Evolutionary conservation across 2,329 filamentous ascomycete species (phyloP).

Genomic region (Fusarium chaquense): DNA sequence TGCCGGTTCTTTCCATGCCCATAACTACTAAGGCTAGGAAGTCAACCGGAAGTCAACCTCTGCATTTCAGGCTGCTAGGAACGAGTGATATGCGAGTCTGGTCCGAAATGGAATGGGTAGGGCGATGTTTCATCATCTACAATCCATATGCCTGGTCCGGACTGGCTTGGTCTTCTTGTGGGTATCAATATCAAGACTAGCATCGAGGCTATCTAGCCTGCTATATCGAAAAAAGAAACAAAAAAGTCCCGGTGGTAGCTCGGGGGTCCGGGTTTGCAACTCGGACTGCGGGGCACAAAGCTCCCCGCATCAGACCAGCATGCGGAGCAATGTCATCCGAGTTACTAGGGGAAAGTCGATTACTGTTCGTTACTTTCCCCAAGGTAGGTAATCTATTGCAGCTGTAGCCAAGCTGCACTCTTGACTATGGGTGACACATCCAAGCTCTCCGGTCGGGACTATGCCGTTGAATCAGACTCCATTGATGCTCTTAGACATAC

Average conservation of each 20-base stretch:
- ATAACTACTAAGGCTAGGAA: neutral
- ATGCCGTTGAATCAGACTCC: constrained; percentile 59
- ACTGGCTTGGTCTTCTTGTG: constrained; percentile 8
- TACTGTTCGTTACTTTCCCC: neutral
- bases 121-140: neutral
- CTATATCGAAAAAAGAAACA: constrained; percentile 1
- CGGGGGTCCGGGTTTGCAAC: constrained; percentile 31
- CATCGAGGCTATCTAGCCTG: constrained; percentile 3
- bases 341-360: constrained; percentile 9
- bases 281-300: constrained; percentile 32
- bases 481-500: constrained; percentile 67
- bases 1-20: neutral
- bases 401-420: constrained; percentile 14
- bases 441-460: constrained; percentile 23
- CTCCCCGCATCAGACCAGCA: constrained; percentile 37
- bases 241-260: constrained; percentile 21
- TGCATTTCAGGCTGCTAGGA: neutral
- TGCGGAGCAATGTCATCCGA: constrained; percentile 24
- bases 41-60: neutral
- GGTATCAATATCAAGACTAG: constrained; percentile 30
- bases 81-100: neutral
- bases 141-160: neutral
- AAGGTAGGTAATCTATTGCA: constrained; percentile 14
- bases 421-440: constrained; percentile 37
- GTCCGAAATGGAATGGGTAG: neutral